Base-by-base conservation (phyloP, 768 basidiomycete genomes). In the Pholiota molesta region DNA sequence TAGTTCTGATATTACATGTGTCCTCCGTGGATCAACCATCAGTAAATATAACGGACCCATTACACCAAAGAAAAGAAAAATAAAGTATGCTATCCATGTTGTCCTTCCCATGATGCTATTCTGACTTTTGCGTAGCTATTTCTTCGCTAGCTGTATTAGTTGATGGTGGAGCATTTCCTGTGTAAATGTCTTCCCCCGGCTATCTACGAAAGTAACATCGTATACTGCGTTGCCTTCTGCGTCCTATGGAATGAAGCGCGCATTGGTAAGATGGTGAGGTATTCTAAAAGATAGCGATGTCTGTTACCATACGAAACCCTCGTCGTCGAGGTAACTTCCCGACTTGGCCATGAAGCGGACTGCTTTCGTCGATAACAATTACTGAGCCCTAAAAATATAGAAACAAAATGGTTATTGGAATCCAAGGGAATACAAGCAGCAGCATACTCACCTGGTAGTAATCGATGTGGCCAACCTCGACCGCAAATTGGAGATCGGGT, bases 81-180 rank as follows among this genome's bases (percentile, higher is more conserved):
- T 35, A 47, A 31, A 47, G 13, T 45, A 45, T 17, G 9, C 28
- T 44, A 28, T 26, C 17, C 26, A 8, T 40, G 19, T 9, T 1
- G 10, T 37, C 35, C 35, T 37, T 5, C 35, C 35, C 35, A 37
- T 16, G 35, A 9, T 37, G 35, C 35, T 4, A 3, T 1, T 13
- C 11, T 42, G n/a, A 17, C 19, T 14, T 10, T 28, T 31, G 55
- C 11, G 19, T 26, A 17, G 17, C 28, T 21, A 17, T 13, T 17
- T 31, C n/a, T 51, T 29, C 26, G 26, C 26, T 21, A 16, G 35
- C 21, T 23, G 33, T 8, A 52, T 37, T 14, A 60, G 23, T 53
- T 60, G 59, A 21, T 60, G 39, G 23, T 60, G 59, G 52, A 52
- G 52, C 59, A 60, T 60, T 16, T 60, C 53, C 26, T 47, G 42